These are phyloP conservation scores for Grammothele lineata DNA, from an alignment of 768 basidiomycete species.

Conservation along the genomic window DNA sequence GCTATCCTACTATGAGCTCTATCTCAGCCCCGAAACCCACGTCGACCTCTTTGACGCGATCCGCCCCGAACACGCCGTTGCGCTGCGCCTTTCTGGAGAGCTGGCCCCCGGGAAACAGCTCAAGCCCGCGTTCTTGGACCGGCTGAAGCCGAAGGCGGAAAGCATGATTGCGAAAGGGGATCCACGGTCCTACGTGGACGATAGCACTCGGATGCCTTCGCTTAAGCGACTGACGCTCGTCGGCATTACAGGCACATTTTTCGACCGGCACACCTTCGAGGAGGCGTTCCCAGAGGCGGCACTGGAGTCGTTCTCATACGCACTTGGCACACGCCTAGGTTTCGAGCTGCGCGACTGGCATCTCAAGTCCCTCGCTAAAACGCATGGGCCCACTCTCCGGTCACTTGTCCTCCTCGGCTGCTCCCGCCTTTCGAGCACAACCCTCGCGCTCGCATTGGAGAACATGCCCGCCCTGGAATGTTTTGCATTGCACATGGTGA, in stretches of 20 bases:
- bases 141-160: too few species aligned
- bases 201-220: conserved; percentile 8
- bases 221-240: conserved; percentile 29
- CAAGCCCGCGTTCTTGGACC: too few species aligned
- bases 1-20: conserved; percentile 31
- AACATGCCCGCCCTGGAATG: conserved; percentile 28
- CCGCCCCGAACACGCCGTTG: conserved; percentile 20
- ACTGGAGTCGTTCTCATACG: conserved; percentile 34
- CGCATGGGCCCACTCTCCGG: conserved; percentile 20
- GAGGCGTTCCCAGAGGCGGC: conserved; percentile 24
- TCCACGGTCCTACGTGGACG: neutral
- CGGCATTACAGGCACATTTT: conserved; percentile 31
- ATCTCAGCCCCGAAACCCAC: conserved; percentile 28
- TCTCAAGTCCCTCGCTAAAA: conserved; percentile 28
- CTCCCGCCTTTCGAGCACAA: conserved; percentile 27
- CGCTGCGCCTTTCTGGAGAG: conserved; percentile 34
- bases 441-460: conserved; percentile 27
- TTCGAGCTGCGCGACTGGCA: conserved; percentile 35
- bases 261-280: conserved; percentile 29
- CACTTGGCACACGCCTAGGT: conserved; percentile 29
- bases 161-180: too few species aligned
- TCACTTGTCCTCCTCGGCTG: conserved; percentile 35
- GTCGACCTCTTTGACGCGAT: conserved; percentile 28
- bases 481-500: conserved; percentile 33
- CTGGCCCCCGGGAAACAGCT: conserved; percentile 5